phyloP scores from a whole-genome alignment of 2,329 filamentous ascomycete genomes.

The Penicillium sp. region DNA sequence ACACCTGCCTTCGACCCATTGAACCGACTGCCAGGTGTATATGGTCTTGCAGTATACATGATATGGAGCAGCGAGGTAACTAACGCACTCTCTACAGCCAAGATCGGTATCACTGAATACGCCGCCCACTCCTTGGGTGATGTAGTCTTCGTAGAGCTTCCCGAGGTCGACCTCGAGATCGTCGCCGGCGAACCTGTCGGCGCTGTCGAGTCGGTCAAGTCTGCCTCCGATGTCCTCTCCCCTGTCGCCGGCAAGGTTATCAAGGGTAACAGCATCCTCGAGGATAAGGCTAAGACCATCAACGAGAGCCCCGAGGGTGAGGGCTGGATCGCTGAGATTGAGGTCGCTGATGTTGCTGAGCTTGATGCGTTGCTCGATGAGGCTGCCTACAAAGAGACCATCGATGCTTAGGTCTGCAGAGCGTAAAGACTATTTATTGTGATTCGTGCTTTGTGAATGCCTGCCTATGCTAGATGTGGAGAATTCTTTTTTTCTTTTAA shows the following conservation, averaged over 20 bases:
- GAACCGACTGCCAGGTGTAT: background rate
- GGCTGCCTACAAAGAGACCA: conserved; percentile 69
- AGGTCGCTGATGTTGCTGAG: conserved; percentile 68
- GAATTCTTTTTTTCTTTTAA: conserved; percentile 1
- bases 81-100: conserved; percentile 45
- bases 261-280: conserved; percentile 69
- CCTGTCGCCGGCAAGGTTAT: conserved; percentile 76
- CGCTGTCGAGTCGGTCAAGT: conserved; percentile 97
- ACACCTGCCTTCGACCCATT: background rate
- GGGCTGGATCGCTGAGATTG: conserved; percentile 90
- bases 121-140: conserved; percentile 90
- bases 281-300: conserved; percentile 81
- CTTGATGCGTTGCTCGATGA: conserved; percentile 73
- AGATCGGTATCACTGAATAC: conserved; percentile 83
- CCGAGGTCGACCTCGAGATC: conserved; percentile 66
- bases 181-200: conserved; percentile 79
- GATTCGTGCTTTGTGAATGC: conserved; percentile 10
- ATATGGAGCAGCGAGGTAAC: background rate
- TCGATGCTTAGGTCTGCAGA: conserved; percentile 53
- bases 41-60: background rate
- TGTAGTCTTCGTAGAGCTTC: conserved; percentile 96
- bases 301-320: conserved; percentile 88
- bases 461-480: background rate
- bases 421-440: conserved; percentile 17
- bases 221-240: conserved; percentile 93